Base-by-base conservation (phyloP, 306 rosid species). In the Dryas alaskensis region DNA sequence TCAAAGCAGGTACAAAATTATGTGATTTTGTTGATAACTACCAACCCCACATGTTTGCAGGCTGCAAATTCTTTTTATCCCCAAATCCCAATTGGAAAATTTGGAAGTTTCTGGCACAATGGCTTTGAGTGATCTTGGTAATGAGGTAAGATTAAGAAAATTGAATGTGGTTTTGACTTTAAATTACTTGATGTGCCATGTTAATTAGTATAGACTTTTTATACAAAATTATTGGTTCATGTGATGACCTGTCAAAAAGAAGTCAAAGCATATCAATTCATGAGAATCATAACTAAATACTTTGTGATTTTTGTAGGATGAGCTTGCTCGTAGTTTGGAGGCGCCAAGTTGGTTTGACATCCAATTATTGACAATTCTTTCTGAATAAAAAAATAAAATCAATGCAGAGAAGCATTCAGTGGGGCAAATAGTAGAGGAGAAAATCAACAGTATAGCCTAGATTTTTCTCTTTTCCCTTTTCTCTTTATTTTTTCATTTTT, bases 241-340 rank as follows among this genome's bases (percentile, higher is more conserved):
- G 9, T 8, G 22, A 22, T 22, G 22, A n/a, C 8, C 51, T 9
- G 11, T 47, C 4, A 45, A 59, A 44, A 55, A 72, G 68, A 72
- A 67, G 19, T 60, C 40, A 31, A 60, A 65, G 31, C 7, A 47
- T 25, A 44, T 55, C 60, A 16, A 11, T 51, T 44, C 72, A 37
- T 37, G 58, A 57, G 60, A 44, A 70, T 57, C 75, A 22, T 75
- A 53, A 65, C 49, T 55, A 58, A 53, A 37, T 67, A 44, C 7
- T 44, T 49, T 73, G 62, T 67, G 69, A 60, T 73, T 72, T 60
- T 84, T 72, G 78, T 84, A 85, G 92, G 81, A 80, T 70, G 61
- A 72, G 72, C 58, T 58, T 47, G 19, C 37, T 31, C 45, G 22
- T 27, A 31, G 39, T 67, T 57, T 71, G 76, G 76, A 77, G 62